Base-by-base conservation (phyloP, 2,329 filamentous ascomycete genomes). In the Alternaria gansuensis region DNA sequence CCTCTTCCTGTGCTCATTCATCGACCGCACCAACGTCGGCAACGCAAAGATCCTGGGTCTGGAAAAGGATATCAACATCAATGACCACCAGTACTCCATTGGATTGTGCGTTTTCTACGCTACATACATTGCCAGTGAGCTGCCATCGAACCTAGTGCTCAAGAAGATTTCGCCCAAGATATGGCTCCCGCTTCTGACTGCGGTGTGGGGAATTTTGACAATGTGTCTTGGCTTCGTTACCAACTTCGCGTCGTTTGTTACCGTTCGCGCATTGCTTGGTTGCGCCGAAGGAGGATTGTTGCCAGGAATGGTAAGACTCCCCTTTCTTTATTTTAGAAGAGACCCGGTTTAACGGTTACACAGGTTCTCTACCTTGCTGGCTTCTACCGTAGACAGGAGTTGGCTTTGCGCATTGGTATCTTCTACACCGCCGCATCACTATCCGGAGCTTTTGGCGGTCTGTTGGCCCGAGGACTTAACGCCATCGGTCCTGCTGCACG, bases 21-120 rank as follows among this genome's bases (percentile, higher is more conserved):
- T 86, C 54, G 89, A 91, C 74, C 83, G 89, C 40, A 90, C 88
- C n/a, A 91, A 91, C 70, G 87, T 91, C 36, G 89, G 88, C 36
- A 90, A 91, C 68, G 88, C 88, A 24, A 87, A 87, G 60, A 86
- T 90, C 8, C 82, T 88, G 51, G 84, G 85, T 0, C 80, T 91
- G 13, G 85, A 89, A 65, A 64, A 78, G 1, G 85, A 88, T 66
- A 64, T 75, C 9, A 57, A 68, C 43, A 85, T 91, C 63, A 84
- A 78, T 5, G 84, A 88, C 57, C 77, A 82, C 54, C 85, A 90
- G 69, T 91, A 90, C 73, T 85, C 87, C 46, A 83, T 85, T 40
- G 87, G 87, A 1, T 78, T 90, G 29, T 82, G 86, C 11, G 84
- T 88, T 1, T 90, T 88, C 68, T 90, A 89, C 73, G 84, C 86